These are phyloP conservation scores for Penicillium sp. DNA, from an alignment of 2,329 filamentous ascomycete genomes.

Conservation along the genomic window DNA sequence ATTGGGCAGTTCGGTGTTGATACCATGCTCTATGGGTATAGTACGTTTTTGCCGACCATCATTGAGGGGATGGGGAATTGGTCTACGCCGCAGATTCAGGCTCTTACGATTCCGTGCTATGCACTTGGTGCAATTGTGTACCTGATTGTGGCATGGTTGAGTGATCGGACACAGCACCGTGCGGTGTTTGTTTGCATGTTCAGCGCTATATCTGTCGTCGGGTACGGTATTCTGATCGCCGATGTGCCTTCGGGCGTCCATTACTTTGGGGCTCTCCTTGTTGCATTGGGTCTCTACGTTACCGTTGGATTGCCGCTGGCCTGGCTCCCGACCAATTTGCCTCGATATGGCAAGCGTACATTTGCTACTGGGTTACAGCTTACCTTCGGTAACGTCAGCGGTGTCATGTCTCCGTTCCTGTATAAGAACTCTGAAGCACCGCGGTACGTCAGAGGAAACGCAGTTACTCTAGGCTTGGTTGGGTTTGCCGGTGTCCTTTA, in stretches of 20 bases:
- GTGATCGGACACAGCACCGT: conserved; percentile 65
- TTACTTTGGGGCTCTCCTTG: conserved; percentile 75
- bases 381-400: conserved; percentile 66
- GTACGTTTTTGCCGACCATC: conserved; percentile 76
- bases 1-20: conserved; percentile 69
- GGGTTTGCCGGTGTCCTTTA: conserved; percentile 55
- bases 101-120: conserved; percentile 77
- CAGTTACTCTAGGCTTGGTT: conserved; percentile 59
- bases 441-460: conserved; percentile 62
- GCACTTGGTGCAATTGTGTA: conserved; percentile 69
- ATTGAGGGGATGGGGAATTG: conserved; percentile 67
- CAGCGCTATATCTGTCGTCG: conserved; percentile 61
- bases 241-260: conserved; percentile 60
- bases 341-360: conserved; percentile 72
- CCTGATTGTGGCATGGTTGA: conserved; percentile 63
- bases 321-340: conserved; percentile 64
- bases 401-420: conserved; percentile 69
- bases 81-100: conserved; percentile 64
- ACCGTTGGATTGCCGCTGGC: conserved; percentile 55
- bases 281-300: conserved; percentile 69
- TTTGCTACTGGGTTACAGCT: conserved; percentile 70
- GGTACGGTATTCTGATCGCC: conserved; percentile 67
- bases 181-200: conserved; percentile 65
- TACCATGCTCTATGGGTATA: conserved; percentile 76
- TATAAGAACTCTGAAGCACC: conserved; percentile 50